Conservation (phyloP, 2,329 filamentous ascomycete species). For the Monilinia aucupariae region DNA sequence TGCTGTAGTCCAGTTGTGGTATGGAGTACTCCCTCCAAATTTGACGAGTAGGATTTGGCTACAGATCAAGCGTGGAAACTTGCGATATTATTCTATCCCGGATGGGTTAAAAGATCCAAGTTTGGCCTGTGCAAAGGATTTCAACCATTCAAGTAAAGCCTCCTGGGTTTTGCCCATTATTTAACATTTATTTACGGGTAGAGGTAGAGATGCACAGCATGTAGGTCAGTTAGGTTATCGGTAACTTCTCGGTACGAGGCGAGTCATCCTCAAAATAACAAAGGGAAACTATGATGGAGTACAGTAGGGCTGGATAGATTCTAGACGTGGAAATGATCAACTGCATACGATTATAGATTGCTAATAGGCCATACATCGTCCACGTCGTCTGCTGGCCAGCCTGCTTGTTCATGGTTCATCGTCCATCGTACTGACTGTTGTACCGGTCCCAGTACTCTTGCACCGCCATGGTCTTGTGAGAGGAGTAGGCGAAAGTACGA, state of each 20-base stretch:
- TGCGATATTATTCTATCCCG: no score
- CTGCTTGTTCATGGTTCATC: not conserved
- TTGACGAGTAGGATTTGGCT: no score
- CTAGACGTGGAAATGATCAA: conserved; percentile 1
- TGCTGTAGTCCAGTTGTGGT: no score
- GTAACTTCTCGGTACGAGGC: not conserved
- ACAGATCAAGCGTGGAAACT: no score
- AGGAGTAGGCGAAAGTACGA: not conserved
- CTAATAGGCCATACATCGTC: not conserved
- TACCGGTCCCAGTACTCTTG: not conserved
- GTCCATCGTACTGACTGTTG: not conserved
- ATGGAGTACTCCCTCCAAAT: no score
- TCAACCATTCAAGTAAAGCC: no score
- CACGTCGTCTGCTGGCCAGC: not conserved
- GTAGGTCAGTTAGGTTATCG: not conserved
- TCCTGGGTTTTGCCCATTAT: no score
- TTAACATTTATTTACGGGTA: no score
- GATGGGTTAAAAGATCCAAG: no score
- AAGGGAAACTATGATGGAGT: not conserved
- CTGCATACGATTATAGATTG: not conserved
- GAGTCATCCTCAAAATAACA: not conserved
- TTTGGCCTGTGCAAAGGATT: no score
- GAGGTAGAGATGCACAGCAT: not conserved
- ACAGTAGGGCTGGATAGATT: conserved; percentile 11
- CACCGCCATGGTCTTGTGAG: not conserved